phyloP scores from a whole-genome alignment of 148 eudicot genomes.

The Spergularia marina region DNA sequence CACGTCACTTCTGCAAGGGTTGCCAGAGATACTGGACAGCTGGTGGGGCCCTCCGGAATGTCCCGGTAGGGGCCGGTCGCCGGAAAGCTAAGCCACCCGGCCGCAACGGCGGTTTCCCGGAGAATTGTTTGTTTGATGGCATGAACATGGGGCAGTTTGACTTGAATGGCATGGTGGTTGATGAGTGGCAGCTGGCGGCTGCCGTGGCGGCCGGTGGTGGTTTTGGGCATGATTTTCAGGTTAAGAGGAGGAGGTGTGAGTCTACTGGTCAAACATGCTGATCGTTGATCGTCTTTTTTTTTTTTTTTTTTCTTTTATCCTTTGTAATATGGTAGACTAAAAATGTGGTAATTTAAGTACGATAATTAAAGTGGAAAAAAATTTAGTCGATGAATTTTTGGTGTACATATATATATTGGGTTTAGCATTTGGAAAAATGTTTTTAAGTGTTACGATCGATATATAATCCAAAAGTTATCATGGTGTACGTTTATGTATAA shows the following conservation, averaged over 20 bases:
- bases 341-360: background rate
- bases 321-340: constrained; percentile 10
- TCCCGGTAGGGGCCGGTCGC: constrained; percentile 76
- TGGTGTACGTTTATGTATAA: background rate
- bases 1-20: constrained; percentile 68
- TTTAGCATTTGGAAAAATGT: background rate
- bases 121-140: constrained; percentile 36
- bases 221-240: constrained; percentile 43
- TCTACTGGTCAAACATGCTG: constrained; percentile 45
- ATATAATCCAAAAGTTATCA: background rate
- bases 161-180: constrained; percentile 36
- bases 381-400: constrained; percentile 12
- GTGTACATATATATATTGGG: constrained; percentile 10
- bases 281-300: background rate
- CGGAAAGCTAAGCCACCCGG: constrained; percentile 55
- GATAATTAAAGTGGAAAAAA: background rate
- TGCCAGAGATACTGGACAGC: constrained; percentile 85
- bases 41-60: constrained; percentile 77
- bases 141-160: constrained; percentile 32
- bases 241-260: constrained; percentile 50
- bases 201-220: constrained; percentile 34
- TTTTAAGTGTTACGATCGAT: background rate
- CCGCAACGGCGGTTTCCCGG: constrained; percentile 27
- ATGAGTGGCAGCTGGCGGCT: constrained; percentile 48
- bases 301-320: background rate